phyloP scores from a whole-genome alignment of 805 yeast genomes.

The Candida patagonica region DNA sequence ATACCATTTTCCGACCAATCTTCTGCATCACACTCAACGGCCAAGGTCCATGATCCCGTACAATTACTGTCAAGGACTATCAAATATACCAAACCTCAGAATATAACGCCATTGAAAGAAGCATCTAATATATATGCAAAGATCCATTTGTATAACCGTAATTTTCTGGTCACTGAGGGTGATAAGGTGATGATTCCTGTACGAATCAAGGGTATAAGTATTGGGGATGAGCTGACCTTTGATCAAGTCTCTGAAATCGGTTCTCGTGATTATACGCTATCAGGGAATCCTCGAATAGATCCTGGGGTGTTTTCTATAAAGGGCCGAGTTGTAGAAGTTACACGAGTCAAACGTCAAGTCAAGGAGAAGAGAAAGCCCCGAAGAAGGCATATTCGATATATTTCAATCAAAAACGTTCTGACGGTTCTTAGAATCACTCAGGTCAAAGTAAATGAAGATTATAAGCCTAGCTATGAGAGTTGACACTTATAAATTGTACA shows the following conservation, averaged over 20 bases:
- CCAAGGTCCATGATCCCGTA: background rate
- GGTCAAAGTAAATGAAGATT: slow-evolving; percentile 35
- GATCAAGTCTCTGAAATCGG: slow-evolving; percentile 77
- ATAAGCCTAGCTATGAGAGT: too few relatives aligned
- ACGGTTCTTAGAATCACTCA: slow-evolving; percentile 74
- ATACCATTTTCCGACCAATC: background rate
- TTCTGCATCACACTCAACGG: background rate
- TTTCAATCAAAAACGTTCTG: slow-evolving; percentile 56
- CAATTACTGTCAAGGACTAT: slow-evolving; percentile 12
- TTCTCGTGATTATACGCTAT: slow-evolving; percentile 67
- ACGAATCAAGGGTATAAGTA: slow-evolving; percentile 60
- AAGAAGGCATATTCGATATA: slow-evolving; percentile 62
- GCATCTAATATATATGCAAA: slow-evolving; percentile 67
- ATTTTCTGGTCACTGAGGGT: slow-evolving; percentile 85
- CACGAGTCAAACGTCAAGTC: slow-evolving; percentile 56
- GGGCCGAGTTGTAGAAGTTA: slow-evolving; percentile 65
- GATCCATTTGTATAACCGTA: slow-evolving; percentile 70
- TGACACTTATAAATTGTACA: background rate
- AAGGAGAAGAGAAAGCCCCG: slow-evolving; percentile 73
- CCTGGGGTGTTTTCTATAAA: slow-evolving; percentile 47
- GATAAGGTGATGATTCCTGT: slow-evolving; percentile 77
- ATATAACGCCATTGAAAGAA: slow-evolving; percentile 54
- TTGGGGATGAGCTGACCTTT: slow-evolving; percentile 75
- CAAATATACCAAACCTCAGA: slow-evolving; percentile 26
- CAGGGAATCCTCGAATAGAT: slow-evolving; percentile 43